Evolutionary conservation across 2,329 filamentous ascomycete species (phyloP).

Genomic region (Hypoxylon sp.): DNA sequence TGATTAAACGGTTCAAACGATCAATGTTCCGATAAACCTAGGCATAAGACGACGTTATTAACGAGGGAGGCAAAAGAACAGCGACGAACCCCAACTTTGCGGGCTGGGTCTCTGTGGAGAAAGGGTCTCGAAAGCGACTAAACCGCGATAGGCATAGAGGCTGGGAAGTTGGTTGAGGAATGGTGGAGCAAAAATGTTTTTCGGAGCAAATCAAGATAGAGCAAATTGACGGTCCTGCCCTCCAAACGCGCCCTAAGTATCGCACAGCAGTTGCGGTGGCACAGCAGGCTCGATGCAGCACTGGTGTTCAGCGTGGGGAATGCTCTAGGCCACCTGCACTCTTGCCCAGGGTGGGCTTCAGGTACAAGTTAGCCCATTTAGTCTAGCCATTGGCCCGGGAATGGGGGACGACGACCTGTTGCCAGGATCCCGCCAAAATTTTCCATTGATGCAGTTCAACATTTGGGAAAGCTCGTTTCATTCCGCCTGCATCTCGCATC

Average conservation of each 20-base stretch:
- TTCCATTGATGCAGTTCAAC: conserved; percentile 51
- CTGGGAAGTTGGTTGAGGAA: conserved; percentile 62
- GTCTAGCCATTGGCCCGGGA: conserved; percentile 42
- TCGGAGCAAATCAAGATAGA: conserved; percentile 42
- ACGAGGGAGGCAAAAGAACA: conserved; percentile 19
- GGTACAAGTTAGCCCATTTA: conserved; percentile 16
- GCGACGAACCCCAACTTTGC: conserved; percentile 42
- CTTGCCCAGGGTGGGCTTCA: conserved; percentile 1
- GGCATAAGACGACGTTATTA: conserved; percentile 2
- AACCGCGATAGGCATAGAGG: conserved; percentile 53
- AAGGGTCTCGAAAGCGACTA: conserved; percentile 45
- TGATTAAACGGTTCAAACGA: conserved; percentile 9
- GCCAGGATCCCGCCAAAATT: conserved; percentile 43
- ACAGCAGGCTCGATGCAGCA: conserved; percentile 29
- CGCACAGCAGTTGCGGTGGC: conserved; percentile 30
- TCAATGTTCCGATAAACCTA: neutral
- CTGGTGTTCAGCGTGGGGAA: conserved; percentile 25
- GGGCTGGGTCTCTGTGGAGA: conserved; percentile 49
- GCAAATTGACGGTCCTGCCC: conserved; percentile 25
- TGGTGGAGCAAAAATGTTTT: conserved; percentile 34
- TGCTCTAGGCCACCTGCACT: conserved; percentile 22
- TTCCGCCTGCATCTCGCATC: conserved; percentile 27
- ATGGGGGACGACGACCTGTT: conserved; percentile 33
- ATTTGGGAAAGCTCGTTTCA: conserved; percentile 53
- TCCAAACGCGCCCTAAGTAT: conserved; percentile 14